These are phyloP conservation scores for Anisogramma anomala DNA, from an alignment of 2,329 filamentous ascomycete genomes.

Conservation along the genomic window DNA sequence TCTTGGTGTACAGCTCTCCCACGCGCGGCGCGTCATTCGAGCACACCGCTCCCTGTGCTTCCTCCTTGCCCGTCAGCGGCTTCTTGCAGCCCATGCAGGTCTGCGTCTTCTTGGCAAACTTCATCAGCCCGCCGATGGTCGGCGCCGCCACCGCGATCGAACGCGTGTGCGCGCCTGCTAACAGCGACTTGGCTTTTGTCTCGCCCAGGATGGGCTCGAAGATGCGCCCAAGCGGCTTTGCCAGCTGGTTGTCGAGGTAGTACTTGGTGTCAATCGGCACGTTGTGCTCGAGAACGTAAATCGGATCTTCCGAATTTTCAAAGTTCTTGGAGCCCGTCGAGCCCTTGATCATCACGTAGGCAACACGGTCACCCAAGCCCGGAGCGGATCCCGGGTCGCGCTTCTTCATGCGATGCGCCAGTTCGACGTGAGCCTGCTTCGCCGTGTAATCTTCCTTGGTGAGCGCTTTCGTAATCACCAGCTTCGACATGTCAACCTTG, in stretches of 20 bases:
- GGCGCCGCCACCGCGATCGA: conserved; percentile 86
- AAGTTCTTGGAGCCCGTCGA: conserved; percentile 85
- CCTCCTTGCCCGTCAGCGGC: conserved; percentile 67
- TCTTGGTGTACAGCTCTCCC: conserved; percentile 88
- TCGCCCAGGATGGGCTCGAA: conserved; percentile 97
- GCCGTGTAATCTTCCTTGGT: conserved; percentile 81
- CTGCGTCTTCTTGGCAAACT: conserved; percentile 93
- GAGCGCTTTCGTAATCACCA: conserved; percentile 96
- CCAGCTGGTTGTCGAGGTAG: conserved; percentile 95
- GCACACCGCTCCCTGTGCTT: conserved; percentile 78
- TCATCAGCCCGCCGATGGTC: conserved; percentile 88
- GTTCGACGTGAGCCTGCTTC: conserved; percentile 92
- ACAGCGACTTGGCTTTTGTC: conserved; percentile 73
- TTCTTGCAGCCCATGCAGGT: conserved; percentile 99
- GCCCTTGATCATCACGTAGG: conserved; percentile 95
- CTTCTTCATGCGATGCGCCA: conserved; percentile 93
- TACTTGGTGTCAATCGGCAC: conserved; percentile 97
- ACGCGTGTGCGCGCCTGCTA: conserved; percentile 91
- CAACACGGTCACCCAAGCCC: conserved; percentile 84
- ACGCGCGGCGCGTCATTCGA: conserved; percentile 72
- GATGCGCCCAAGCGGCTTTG: conserved; percentile 86
- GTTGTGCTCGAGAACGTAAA: conserved; percentile 95
- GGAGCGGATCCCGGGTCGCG: conserved; percentile 91
- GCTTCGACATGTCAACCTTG: conserved; percentile 96
- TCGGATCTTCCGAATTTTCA: conserved; percentile 92